Evolutionary conservation across 2,329 filamentous ascomycete genomes (phyloP).

Genomic region (Calonectria pseudoturangicola): DNA sequence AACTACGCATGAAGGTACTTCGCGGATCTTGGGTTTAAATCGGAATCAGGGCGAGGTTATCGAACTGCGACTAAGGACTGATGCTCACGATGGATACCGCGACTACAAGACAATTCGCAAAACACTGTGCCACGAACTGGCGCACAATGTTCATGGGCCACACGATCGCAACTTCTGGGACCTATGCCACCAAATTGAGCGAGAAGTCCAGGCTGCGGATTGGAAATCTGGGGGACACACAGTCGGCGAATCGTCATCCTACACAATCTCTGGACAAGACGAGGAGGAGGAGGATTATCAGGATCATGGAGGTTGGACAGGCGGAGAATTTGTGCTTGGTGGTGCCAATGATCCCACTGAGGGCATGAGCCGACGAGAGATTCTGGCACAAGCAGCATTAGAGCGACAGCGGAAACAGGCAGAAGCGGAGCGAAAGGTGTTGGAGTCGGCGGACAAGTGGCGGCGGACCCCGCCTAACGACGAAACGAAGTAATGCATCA

Average conservation of each 20-base stretch:
- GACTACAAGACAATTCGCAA: slow-evolving; percentile 94
- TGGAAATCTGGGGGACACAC: slow-evolving; percentile 83
- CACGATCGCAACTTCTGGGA: slow-evolving; percentile 95
- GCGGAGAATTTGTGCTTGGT: slow-evolving; percentile 85
- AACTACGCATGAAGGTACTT: slow-evolving; percentile 81
- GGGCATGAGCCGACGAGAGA: slow-evolving; percentile 81
- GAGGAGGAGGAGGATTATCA: slow-evolving; percentile 71
- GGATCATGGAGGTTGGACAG: slow-evolving; percentile 85
- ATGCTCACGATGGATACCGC: slow-evolving; percentile 93
- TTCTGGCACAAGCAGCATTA: slow-evolving; percentile 75
- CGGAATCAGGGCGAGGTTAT: slow-evolving; percentile 92
- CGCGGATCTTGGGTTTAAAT: slow-evolving; percentile 89
- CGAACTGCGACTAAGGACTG: slow-evolving; percentile 91
- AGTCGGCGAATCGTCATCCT: slow-evolving; percentile 78
- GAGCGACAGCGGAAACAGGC: slow-evolving; percentile 60
- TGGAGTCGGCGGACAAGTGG: slow-evolving; percentile 55
- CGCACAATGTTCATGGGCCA: slow-evolving; percentile 90
- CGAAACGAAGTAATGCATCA: slow-evolving; percentile 50
- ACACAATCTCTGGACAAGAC: slow-evolving; percentile 70
- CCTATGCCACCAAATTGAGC: slow-evolving; percentile 89
- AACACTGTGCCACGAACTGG: slow-evolving; percentile 95
- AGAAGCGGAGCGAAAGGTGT: slow-evolving; percentile 57
- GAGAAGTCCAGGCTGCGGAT: slow-evolving; percentile 87
- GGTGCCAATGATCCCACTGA: slow-evolving; percentile 66
- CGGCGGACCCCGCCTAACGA: slow-evolving; percentile 50